Percentiles rank a stretch among this genome's conserved stretches.
Conservation (phyloP, 805 yeast species). For the Pichia kluyveri region DNA sequence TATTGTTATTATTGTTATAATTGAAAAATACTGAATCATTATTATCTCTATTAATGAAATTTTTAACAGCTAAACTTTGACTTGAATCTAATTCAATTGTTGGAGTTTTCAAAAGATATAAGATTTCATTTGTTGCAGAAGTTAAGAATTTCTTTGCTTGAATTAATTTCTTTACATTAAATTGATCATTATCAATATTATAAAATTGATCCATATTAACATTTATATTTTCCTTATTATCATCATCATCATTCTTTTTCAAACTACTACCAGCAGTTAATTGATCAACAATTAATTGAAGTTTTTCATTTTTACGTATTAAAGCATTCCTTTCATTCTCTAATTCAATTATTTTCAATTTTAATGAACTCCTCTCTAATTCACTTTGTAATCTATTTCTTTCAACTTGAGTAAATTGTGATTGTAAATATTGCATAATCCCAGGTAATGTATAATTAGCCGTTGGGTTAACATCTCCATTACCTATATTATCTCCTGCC, state of each 20-base stretch:
- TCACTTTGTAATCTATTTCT: conserved; percentile 40
- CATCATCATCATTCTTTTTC: not conserved
- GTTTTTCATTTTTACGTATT: conserved; percentile 32
- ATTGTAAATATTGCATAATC: conserved; percentile 47
- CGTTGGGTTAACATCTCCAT: not conserved
- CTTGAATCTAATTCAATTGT: conserved; percentile 19
- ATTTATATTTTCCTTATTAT: not conserved
- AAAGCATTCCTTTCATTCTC: conserved; percentile 44
- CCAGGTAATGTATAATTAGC: conserved; percentile 42
- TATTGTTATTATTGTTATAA: not conserved
- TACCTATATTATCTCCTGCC: not conserved
- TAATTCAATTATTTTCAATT: conserved; percentile 39
- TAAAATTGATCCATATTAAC: not conserved
- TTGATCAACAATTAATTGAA: conserved; percentile 29
- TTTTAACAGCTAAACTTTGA: not conserved
- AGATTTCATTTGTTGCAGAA: conserved; percentile 28
- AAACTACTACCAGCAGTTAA: conserved; percentile 21
- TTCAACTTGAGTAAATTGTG: conserved; percentile 44
- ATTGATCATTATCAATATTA: conserved; percentile 12
- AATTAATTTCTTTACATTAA: conserved; percentile 22
- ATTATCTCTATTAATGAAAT: not conserved
- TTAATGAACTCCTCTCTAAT: conserved; percentile 42
- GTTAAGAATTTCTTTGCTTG: conserved; percentile 27
- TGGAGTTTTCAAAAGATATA: conserved; percentile 27
- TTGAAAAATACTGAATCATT: conserved; percentile 6